A percentile compares a stretch with the other conserved stretches of the same genome.
Evolutionary conservation across 352 stramenopile genomes (phyloP).

Genomic region (Elongisporangium senticosum): DNA sequence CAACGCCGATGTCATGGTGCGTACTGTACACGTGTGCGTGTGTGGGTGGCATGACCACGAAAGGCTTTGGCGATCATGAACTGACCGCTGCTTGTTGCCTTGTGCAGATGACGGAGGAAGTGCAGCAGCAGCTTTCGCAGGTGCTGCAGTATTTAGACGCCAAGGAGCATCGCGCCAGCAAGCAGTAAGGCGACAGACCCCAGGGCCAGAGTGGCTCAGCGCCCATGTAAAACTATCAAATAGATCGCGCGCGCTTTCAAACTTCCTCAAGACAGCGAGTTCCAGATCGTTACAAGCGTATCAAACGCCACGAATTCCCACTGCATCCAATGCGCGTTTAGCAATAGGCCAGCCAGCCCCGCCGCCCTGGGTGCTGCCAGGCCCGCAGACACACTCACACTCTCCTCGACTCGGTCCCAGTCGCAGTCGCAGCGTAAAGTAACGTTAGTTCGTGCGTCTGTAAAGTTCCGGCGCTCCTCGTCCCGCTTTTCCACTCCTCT

Average conservation of each 20-base stretch:
- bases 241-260: no score
- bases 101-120: conserved; percentile 66
- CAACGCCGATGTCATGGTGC: conserved; percentile 65
- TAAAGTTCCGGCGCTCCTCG: not conserved
- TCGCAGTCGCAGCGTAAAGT: not conserved
- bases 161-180: conserved; percentile 13
- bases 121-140: conserved; percentile 70
- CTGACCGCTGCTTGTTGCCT: conserved; percentile 1
- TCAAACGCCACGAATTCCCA: not conserved
- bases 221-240: not conserved
- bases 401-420: not conserved
- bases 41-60: not conserved
- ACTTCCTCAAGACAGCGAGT: not conserved
- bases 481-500: not conserved
- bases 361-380: not conserved
- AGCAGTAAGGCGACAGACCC: not conserved
- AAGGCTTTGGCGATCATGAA: not conserved
- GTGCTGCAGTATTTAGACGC: conserved; percentile 66
- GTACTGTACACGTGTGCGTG: conserved; percentile 6
- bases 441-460: not conserved
- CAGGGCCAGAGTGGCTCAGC: not conserved
- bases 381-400: no score
- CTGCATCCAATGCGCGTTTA: not conserved
- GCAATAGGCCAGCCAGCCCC: not conserved
- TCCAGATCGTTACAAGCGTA: not conserved